Evolutionary conservation across 208 protist species (phyloP), one percentile per base, ranked within the genome.

Genomic region (Crithidia acanthocephali): DNA sequence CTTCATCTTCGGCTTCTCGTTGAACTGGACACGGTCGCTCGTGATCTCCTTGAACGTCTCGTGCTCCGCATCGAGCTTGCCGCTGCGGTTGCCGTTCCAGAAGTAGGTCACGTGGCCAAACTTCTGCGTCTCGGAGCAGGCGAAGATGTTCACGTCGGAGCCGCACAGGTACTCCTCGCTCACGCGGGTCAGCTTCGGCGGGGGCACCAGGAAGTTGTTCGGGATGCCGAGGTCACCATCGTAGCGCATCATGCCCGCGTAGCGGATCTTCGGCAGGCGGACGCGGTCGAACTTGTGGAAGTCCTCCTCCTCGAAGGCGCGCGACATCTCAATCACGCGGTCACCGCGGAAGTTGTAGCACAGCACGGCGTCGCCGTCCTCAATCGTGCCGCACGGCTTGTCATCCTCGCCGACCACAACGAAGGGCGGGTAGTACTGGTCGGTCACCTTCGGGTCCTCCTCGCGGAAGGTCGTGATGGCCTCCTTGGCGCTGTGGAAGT

Each of bases 31-130:
- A 52, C 88, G 90, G 82, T 96, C 90, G 76, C 91, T 97, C 28
- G 80, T 58, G 79, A 98, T 92, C 81, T 97, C 89, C 47, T 86
- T 74, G 81, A 98, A 98, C 30, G 86, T 93, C 82, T 98, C 96
- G 59, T 88, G 81, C 65, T 83, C 52, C 68, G 90, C 90, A 76
- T 94, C 72, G 55, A 98, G 52, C 79, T 98, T 96, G 60, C 94
- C 97, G 63, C 84, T 94, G 74, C 94, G 86, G 89, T 98, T 98
- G 55, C 97, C 97, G 78, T 98, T 98, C 92, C 92, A 98, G 80
- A 98, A 98, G 92, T 97, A 98, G 6, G 96, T 98, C 40, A 98
- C 96, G 81, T 98, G 96, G 40, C 95, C 95, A 73, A 98, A 98
- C 93, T 98, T 98, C 79, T 98, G 96, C 32, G 97, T 98, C 84